A percentile compares a stretch with the other conserved stretches of the same genome.
These are phyloP conservation scores for Uncinocarpus reesii DNA, from an alignment of 2,329 filamentous ascomycete species.

Conservation along the genomic window DNA sequence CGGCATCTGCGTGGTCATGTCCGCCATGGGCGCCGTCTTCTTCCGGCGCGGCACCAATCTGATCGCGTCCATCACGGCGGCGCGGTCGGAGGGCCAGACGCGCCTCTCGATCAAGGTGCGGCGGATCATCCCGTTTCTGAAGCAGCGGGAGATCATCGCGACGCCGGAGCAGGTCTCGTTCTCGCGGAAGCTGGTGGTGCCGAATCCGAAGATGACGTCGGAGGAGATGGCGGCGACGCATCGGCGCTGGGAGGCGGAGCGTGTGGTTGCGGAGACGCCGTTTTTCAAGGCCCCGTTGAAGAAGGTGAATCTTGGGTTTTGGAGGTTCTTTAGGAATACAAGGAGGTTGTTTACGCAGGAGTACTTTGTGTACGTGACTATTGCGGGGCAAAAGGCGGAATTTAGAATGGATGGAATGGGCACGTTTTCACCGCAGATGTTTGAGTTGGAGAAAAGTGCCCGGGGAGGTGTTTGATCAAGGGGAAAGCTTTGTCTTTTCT, in stretches of 20 bases:
- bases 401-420: conserved; percentile 33
- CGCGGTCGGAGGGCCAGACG: conserved; percentile 30
- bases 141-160: conserved; percentile 23
- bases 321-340: conserved; percentile 27
- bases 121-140: conserved; percentile 31
- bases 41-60: conserved; percentile 49
- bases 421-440: conserved; percentile 13
- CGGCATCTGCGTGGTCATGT: conserved; percentile 50
- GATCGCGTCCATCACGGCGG: conserved; percentile 47
- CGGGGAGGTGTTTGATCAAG: background rate
- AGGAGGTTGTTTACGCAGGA: conserved; percentile 34
- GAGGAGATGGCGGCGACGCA: conserved; percentile 18
- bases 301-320: conserved; percentile 24
- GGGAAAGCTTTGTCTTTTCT: background rate
- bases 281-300: conserved; percentile 29
- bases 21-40: conserved; percentile 50
- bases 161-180: conserved; percentile 28
- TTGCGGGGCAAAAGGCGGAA: conserved; percentile 28
- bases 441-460: conserved; percentile 11
- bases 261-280: conserved; percentile 17
- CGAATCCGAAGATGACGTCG: conserved; percentile 11
- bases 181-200: conserved; percentile 26
- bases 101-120: conserved; percentile 30
- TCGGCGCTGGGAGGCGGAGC: conserved; percentile 14
- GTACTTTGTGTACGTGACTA: conserved; percentile 31